A percentile compares a stretch with the other conserved stretches of the same genome.
These are phyloP conservation scores for Tritrichomonas musculus DNA, from an alignment of 208 protist genomes.

Conservation along the genomic window DNA sequence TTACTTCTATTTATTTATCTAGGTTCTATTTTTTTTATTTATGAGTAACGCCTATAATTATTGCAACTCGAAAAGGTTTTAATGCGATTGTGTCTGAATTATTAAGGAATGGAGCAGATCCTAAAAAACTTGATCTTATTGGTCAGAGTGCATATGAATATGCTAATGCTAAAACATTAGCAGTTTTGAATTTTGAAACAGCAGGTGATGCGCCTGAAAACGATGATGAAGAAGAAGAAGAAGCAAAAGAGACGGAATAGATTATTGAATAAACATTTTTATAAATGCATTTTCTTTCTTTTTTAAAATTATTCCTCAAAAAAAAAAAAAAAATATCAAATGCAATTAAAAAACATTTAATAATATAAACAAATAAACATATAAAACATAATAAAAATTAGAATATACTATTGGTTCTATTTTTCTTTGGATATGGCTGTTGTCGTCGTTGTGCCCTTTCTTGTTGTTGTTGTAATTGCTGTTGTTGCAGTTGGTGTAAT, in stretches of 20 bases:
- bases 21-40: not conserved
- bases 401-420: not conserved
- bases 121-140: not conserved
- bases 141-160: not conserved
- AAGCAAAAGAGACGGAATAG: constrained; percentile 19
- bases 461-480: not conserved
- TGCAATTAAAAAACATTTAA: not conserved
- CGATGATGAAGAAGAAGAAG: not conserved
- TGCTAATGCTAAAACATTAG: constrained; percentile 6
- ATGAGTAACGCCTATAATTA: constrained; percentile 15
- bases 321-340: too few relatives aligned
- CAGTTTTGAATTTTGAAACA: not conserved
- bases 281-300: too few relatives aligned
- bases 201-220: too few relatives aligned
- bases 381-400: not conserved
- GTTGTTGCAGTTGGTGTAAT: not conserved
- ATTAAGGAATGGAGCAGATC: not conserved
- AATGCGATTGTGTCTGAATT: constrained; percentile 22
- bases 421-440: too few relatives aligned
- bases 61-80: constrained; percentile 16
- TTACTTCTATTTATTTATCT: constrained; percentile 2
- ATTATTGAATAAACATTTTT: too few relatives aligned
- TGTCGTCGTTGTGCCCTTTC: too few relatives aligned
- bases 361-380: not conserved
- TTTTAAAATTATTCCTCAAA: too few relatives aligned